These are phyloP conservation scores for Lachancea sp. DNA, from an alignment of 805 yeast genomes.

Conservation along the genomic window DNA sequence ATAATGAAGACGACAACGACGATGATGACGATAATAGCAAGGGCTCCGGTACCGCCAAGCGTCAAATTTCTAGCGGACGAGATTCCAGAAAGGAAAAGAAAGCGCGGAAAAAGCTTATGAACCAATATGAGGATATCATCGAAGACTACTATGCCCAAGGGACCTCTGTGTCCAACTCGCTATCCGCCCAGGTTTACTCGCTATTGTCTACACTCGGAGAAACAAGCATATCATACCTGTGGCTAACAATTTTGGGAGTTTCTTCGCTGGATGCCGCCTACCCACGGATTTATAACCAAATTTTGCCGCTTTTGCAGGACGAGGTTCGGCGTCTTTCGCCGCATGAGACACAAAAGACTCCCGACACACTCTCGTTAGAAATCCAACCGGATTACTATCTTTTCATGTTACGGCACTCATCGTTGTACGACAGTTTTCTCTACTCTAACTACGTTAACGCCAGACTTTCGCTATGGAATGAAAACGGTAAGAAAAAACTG, in stretches of 20 bases:
- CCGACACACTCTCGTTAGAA: conserved; percentile 43
- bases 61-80: background rate
- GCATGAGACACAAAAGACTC: conserved; percentile 31
- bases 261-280: conserved; percentile 68
- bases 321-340: conserved; percentile 71
- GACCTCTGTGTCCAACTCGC: conserved; percentile 64
- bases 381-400: conserved; percentile 81
- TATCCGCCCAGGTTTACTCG: conserved; percentile 74
- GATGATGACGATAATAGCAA: conserved; percentile 11
- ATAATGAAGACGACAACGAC: background rate
- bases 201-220: conserved; percentile 78
- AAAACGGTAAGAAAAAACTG: conserved; percentile 77
- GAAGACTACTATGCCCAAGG: conserved; percentile 83
- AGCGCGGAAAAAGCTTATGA: conserved; percentile 38
- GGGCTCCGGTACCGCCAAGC: conserved; percentile 6
- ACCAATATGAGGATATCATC: conserved; percentile 46
- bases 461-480: conserved; percentile 81
- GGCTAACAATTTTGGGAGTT: conserved; percentile 88
- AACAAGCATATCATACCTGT: conserved; percentile 56
- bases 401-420: conserved; percentile 86
- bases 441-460: conserved; percentile 91
- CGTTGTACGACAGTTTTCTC: conserved; percentile 80
- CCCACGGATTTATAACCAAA: conserved; percentile 65
- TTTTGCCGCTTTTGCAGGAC: conserved; percentile 70
- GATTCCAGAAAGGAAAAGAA: conserved; percentile 12